Conservation (phyloP, 225 moss, liverwort and hornwort species). For the Bryum argenteum region DNA sequence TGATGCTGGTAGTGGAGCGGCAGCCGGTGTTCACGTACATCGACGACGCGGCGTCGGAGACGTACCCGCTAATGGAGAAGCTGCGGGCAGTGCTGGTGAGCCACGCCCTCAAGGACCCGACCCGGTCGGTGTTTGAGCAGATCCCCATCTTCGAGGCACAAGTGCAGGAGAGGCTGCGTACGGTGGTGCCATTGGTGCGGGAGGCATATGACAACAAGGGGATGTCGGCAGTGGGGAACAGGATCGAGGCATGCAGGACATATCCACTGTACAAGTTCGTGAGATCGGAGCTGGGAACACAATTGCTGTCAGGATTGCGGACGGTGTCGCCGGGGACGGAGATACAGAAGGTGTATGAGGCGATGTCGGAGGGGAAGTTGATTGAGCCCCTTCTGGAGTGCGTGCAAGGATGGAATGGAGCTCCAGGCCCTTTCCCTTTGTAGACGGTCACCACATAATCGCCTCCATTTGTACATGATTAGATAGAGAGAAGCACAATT, state of each 20-base stretch:
- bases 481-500: too few species aligned
- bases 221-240: neutral
- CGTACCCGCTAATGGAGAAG: neutral
- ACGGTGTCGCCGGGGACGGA: neutral
- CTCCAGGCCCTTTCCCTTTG: neutral
- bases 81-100: neutral
- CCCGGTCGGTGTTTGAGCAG: neutral
- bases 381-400: neutral
- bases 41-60: neutral
- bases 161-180: neutral
- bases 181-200: neutral
- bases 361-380: conserved; percentile 1
- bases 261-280: neutral
- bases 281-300: neutral
- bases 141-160: neutral
- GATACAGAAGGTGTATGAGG: neutral
- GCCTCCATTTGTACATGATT: too few species aligned
- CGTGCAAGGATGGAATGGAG: neutral
- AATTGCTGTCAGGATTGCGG: neutral
- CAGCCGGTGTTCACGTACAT: neutral
- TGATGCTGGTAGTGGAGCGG: neutral
- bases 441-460: too few species aligned
- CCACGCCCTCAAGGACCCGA: neutral
- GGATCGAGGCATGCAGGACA: neutral
- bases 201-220: neutral